Evolutionary conservation across 805 yeast genomes (phyloP), one percentile per base, ranked within the genome.

Genomic region (Lachancea nothofagi): DNA sequence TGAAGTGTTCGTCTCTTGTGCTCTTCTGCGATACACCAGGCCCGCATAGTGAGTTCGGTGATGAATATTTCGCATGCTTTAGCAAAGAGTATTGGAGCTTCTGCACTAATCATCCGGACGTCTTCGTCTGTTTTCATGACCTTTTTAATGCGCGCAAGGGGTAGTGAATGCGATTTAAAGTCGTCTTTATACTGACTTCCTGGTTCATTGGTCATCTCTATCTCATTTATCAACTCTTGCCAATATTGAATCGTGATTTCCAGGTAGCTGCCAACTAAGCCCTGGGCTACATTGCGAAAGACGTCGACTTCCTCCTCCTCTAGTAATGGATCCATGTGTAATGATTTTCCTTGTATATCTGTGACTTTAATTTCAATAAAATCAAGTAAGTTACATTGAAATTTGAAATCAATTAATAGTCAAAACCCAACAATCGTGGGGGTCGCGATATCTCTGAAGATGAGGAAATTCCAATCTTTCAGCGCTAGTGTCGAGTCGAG

Each of bases 1-100:
- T 93, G 99, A 43, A 93, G 67, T 4, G 99, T 93, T 45, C 99
- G 68, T 49, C 99, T 75, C 59, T 93, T 93, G 66, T 86, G 86
- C 55, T 87, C 96, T 62, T 93, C 97, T 2, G 97, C 96, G 54
- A 89, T 96, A 46, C 93, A 87, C 98, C 98, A 93, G 6, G 98
- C 97, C 43, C 99, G 72, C 96, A 93, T 89, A 10, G 99, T 89
- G 40, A 93, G 69, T 61, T 93, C 99, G 1, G 98, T 89, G 51
- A 93, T 90, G 64, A 93, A 93, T 25, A 93, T 80, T 59, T 93
- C 99, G 64, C 98, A 93, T 1, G 97, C 97, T 62, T 93, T 93
- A 33, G 98, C 97, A 67, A 93, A 93, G 44, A 93, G 65, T 24
- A 93, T 88, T 2, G 99, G 98, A 1, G 97, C 97, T 65, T 93